These are phyloP conservation scores for Cardiospermum halicacabum DNA, from an alignment of 345 rosid species.

Conservation along the genomic window DNA sequence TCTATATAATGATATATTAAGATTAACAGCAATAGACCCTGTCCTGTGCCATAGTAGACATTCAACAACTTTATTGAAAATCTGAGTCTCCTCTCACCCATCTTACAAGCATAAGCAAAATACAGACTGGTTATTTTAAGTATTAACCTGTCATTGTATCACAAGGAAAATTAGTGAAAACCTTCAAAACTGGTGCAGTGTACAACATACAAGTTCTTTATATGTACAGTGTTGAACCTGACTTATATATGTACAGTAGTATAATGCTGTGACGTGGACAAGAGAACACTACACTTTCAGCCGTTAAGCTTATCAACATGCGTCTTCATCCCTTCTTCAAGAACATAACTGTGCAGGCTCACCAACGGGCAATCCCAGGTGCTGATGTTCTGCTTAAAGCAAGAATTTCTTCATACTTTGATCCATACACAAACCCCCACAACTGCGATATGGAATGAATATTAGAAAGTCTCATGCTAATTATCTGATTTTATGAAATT, in stretches of 20 bases:
- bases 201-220: neutral
- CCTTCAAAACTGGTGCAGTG: constrained; percentile 2
- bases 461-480: neutral
- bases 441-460: constrained; percentile 39
- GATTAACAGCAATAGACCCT: no score
- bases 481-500: neutral
- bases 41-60: no score
- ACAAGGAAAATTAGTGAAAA: neutral
- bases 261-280: neutral
- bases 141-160: neutral
- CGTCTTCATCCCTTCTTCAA: neutral
- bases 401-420: constrained; percentile 81
- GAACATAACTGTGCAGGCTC: constrained; percentile 11
- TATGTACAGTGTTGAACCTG: constrained; percentile 13
- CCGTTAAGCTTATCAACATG: neutral
- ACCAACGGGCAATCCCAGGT: constrained; percentile 86
- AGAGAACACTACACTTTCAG: neutral
- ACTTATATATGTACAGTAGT: constrained; percentile 14
- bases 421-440: constrained; percentile 86
- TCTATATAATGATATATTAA: no score
- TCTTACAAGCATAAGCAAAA: no score
- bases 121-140: neutral
- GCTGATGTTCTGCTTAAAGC: constrained; percentile 56
- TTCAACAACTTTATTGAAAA: no score
- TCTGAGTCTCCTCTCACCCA: neutral